A percentile compares a stretch with the other conserved stretches of the same genome.
phyloP scores from a whole-genome alignment of 1,284 basidiomycete genomes.

The Ustilago lituana region DNA sequence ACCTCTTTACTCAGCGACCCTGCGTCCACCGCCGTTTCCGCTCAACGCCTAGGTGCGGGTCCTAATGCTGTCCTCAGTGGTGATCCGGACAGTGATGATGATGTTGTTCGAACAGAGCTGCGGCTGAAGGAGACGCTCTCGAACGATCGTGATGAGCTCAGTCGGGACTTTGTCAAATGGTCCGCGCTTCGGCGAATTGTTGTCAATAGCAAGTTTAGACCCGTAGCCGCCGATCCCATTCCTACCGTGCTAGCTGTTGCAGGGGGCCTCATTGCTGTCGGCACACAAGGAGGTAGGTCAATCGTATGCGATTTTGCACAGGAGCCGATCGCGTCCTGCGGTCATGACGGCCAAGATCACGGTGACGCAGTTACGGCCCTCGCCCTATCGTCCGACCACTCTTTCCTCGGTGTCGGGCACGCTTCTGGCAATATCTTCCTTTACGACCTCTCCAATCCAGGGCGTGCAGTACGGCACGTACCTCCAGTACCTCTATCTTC shows the following conservation, averaged over 20 bases:
- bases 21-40: slow-evolving; percentile 16
- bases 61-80: slow-evolving; percentile 14
- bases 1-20: slow-evolving; percentile 28
- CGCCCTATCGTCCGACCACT: slow-evolving; percentile 90
- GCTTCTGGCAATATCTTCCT: slow-evolving; percentile 84
- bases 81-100: not conserved
- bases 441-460: slow-evolving; percentile 80
- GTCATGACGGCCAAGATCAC: slow-evolving; percentile 35
- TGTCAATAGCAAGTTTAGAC: slow-evolving; percentile 72
- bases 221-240: slow-evolving; percentile 71
- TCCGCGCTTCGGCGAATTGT: slow-evolving; percentile 76
- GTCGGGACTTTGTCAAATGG: slow-evolving; percentile 80
- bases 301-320: slow-evolving; percentile 88
- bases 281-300: slow-evolving; percentile 80
- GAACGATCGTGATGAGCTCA: slow-evolving; percentile 61
- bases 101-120: not conserved
- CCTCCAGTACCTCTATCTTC: slow-evolving; percentile 76
- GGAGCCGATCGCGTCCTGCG: slow-evolving; percentile 68
- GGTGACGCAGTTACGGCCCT: slow-evolving; percentile 83
- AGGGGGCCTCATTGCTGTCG: slow-evolving; percentile 88
- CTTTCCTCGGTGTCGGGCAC: slow-evolving; percentile 90
- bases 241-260: slow-evolving; percentile 82
- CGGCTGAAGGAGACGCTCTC: slow-evolving; percentile 28
- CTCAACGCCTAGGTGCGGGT: not conserved
- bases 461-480: slow-evolving; percentile 74